Evolutionary conservation across 2,329 filamentous ascomycete genomes (phyloP), one percentile per base, ranked within the genome.

Genomic region (Paecilomyces niveus): DNA sequence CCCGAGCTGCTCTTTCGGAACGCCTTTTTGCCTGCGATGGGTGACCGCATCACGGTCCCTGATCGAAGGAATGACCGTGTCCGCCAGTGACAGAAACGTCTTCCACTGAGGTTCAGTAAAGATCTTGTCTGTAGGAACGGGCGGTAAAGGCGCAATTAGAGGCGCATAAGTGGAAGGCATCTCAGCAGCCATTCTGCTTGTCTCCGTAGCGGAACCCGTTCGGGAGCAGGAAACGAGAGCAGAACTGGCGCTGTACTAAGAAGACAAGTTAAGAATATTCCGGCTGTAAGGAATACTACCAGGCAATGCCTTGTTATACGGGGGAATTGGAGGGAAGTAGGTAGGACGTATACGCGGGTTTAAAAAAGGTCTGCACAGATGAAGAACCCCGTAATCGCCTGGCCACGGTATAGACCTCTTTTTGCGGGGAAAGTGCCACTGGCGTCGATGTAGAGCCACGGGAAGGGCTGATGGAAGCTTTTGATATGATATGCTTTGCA

Each of bases 101-200:
- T 73, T 76, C 84, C 84, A 87, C 77, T 87, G 85, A 1, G 74
- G 68, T 11, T 79, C 70, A 1, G 78, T 81, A 63, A 86, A 77
- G 54, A 82, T 74, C 54, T 81, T 75, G 11, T 76, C 71, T 15
- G 81, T 75, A 1, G 72, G 67, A 2, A 77, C 70, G 1, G 81
- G 79, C 26, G 81, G 77, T 9, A 83, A 68, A 55, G 81, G 77
- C 45, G 72, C 70, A n/a, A 74, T 73, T 60, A 74, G 58, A 10
- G 77, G 73, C 21, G 65, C 64, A 59, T 70, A 70, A 24, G 18
- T 32, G 13, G 32, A 13, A 5, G 11, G 53, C 49, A n/a, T 52
- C n/a, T 9, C 50, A 52, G 57, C 39, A 24, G 32, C 54, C 54
- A 50, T 49, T 18, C 49, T 56, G 33, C n/a, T 29, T 22, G 26